Percentiles rank a stretch among this genome's conserved stretches.
These are phyloP conservation scores for Gossypium mustelinum DNA, from an alignment of 345 rosid genomes.

Conservation along the genomic window DNA sequence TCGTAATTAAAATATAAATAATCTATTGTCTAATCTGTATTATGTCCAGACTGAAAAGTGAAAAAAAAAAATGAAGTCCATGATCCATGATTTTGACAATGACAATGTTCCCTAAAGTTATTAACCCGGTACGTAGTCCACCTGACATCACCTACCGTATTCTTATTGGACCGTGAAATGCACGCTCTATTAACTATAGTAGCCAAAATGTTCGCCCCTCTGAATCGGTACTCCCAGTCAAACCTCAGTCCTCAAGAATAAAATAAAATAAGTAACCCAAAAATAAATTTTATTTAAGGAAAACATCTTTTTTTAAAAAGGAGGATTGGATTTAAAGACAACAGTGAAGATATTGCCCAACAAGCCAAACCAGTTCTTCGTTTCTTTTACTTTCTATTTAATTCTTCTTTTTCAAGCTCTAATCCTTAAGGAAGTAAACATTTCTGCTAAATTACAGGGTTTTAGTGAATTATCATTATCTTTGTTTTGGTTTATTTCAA, in stretches of 20 bases:
- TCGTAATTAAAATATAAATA: neutral
- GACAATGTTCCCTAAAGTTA: neutral
- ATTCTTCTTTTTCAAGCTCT: neutral
- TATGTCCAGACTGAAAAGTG: neutral
- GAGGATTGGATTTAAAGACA: neutral
- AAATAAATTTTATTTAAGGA: neutral
- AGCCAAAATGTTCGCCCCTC: neutral
- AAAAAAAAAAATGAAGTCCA: neutral
- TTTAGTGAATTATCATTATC: neutral
- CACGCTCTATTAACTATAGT: constrained; percentile 15
- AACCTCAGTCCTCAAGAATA: constrained; percentile 1
- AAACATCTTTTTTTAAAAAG: neutral
- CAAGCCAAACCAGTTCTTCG: neutral
- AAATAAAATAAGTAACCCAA: neutral
- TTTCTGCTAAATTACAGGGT: constrained; percentile 1
- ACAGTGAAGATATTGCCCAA: neutral
- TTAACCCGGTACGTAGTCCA: constrained; percentile 29
- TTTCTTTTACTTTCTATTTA: too few relatives aligned
- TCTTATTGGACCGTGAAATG: constrained; percentile 15
- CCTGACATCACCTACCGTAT: constrained; percentile 14
- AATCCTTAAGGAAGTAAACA: constrained; percentile 7
- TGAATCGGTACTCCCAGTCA: constrained; percentile 3
- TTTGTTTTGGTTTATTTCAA: neutral
- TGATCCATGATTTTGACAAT: neutral
- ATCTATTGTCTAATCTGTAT: neutral